Evolutionary conservation across 139 green algal genomes (phyloP).

Genomic region (Marvania coccoides): DNA sequence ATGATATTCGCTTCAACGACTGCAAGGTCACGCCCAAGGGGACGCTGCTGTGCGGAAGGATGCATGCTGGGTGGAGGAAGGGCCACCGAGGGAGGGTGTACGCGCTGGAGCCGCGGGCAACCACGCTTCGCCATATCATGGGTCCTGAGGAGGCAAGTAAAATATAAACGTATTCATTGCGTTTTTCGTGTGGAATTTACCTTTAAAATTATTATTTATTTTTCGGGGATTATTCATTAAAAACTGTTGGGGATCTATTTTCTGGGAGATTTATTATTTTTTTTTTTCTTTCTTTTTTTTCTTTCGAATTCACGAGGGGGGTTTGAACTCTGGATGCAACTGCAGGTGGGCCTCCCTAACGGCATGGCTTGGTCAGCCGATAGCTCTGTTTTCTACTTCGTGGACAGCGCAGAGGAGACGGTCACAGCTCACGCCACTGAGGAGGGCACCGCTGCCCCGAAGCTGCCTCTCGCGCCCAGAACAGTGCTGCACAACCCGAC

Average conservation of each 20-base stretch:
- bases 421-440: conserved; percentile 22
- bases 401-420: conserved; percentile 19
- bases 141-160: no score
- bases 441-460: not conserved
- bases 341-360: conserved; percentile 29
- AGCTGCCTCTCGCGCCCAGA: not conserved
- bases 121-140: no score
- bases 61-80: conserved; percentile 34
- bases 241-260: no score
- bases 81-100: conserved; percentile 33
- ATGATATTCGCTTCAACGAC: conserved; percentile 36
- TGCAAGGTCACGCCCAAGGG: conserved; percentile 39
- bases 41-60: conserved; percentile 32
- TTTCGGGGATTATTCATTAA: no score
- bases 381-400: conserved; percentile 23
- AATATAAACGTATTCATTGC: no score
- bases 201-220: no score
- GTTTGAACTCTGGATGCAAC: not conserved
- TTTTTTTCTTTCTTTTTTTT: no score
- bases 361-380: conserved; percentile 37
- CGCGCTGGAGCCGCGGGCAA: conserved; percentile 19
- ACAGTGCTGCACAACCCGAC: not conserved
- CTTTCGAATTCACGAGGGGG: no score
- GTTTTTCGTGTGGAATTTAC: no score
- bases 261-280: no score